Evolutionary conservation across 441 rosid species (phyloP).

Genomic region (Gossypium trilobum): DNA sequence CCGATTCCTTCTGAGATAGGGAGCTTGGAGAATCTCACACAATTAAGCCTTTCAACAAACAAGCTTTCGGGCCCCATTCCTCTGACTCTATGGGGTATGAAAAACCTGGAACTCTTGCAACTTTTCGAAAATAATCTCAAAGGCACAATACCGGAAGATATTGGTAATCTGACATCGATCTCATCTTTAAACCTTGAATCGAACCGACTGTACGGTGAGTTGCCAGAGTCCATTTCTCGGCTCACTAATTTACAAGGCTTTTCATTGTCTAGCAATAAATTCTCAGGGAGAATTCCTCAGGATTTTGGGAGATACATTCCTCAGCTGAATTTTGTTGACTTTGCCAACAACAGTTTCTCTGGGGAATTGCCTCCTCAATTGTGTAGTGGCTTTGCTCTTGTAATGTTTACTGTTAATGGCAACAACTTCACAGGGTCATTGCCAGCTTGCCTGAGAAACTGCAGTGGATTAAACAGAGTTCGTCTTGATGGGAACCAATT

Average conservation of each 20-base stretch:
- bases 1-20: conserved; percentile 43
- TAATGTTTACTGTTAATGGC: conserved; percentile 27
- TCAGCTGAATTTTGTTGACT: conserved; percentile 29
- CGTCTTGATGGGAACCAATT: conserved; percentile 47
- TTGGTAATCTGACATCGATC: conserved; percentile 30
- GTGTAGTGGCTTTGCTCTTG: conserved; percentile 40
- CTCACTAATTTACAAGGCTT: conserved; percentile 16
- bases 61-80: conserved; percentile 37
- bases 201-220: conserved; percentile 32
- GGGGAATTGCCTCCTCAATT: conserved; percentile 51
- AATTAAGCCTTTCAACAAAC: conserved; percentile 28
- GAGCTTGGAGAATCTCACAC: conserved; percentile 18
- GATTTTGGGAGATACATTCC: conserved; percentile 36
- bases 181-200: conserved; percentile 17
- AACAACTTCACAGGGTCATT: conserved; percentile 49
- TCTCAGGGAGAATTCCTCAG: conserved; percentile 29
- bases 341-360: conserved; percentile 51
- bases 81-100: conserved; percentile 26
- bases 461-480: conserved; percentile 32
- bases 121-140: conserved; percentile 29
- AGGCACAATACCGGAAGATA: conserved; percentile 36
- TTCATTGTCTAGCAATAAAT: conserved; percentile 29
- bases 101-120: conserved; percentile 13
- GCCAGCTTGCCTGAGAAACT: conserved; percentile 49
- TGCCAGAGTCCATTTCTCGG: conserved; percentile 29